Conservation (phyloP, 164 flowering plant species). For the Sedum album region DNA sequence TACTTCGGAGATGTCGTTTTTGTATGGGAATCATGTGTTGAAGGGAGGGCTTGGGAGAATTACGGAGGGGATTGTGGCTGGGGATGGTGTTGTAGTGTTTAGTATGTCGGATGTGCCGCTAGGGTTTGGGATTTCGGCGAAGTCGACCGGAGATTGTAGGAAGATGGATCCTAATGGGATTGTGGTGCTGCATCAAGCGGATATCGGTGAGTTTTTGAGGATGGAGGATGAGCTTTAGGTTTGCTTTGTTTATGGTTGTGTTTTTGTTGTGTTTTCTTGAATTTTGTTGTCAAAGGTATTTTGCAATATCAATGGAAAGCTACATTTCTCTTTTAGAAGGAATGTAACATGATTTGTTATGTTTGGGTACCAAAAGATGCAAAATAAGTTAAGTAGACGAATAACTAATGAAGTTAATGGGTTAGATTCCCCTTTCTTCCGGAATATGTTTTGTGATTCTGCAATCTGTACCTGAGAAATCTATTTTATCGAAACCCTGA, state of each 20-base stretch:
- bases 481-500: too few species aligned
- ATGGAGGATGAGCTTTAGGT: slow-evolving; percentile 34
- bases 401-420: too few species aligned
- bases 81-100: slow-evolving; percentile 87
- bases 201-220: slow-evolving; percentile 85
- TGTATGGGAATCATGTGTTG: slow-evolving; percentile 79
- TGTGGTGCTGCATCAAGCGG: slow-evolving; percentile 74
- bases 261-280: background rate
- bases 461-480: too few species aligned
- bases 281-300: background rate
- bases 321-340: too few species aligned
- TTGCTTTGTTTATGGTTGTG: background rate
- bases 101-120: slow-evolving; percentile 83
- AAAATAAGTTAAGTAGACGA: too few species aligned
- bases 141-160: slow-evolving; percentile 70
- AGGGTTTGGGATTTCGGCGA: slow-evolving; percentile 79
- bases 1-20: slow-evolving; percentile 76
- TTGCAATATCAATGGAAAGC: background rate
- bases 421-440: too few species aligned
- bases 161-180: slow-evolving; percentile 86
- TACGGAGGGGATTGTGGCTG: slow-evolving; percentile 51
- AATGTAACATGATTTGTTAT: too few species aligned
- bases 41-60: slow-evolving; percentile 84
- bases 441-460: too few species aligned
- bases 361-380: too few species aligned